Percentiles rank a stretch among this genome's conserved stretches.
Conservation (phyloP, 768 basidiomycete genomes). For the Pholiota microspora region DNA sequence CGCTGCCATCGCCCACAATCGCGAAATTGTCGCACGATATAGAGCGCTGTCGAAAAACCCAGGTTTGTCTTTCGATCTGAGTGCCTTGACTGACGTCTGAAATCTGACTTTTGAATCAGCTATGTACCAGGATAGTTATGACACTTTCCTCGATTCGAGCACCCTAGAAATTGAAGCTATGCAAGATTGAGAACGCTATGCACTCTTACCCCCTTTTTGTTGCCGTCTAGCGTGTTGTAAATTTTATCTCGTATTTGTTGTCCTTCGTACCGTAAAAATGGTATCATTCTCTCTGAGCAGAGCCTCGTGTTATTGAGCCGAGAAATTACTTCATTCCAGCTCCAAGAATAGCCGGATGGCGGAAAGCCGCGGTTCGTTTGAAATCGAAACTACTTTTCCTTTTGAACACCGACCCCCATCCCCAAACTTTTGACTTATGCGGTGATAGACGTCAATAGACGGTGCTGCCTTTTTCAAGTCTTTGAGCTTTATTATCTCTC, state of each 20-base stretch:
- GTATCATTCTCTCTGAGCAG: neutral
- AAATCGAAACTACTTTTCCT: neutral
- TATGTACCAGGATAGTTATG: conserved; percentile 61
- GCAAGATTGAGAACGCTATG: conserved; percentile 48
- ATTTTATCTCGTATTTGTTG: no score
- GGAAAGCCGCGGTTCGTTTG: conserved; percentile 7
- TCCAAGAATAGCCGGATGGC: conserved; percentile 6
- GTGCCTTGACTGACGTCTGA: neutral
- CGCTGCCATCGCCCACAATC: conserved; percentile 72
- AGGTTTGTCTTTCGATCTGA: conserved; percentile 24
- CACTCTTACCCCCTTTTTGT: neutral
- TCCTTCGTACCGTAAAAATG: neutral
- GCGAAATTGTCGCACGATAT: conserved; percentile 67
- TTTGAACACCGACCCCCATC: conserved; percentile 1
- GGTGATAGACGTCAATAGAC: neutral
- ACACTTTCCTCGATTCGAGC: conserved; percentile 54
- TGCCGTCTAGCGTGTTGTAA: no score
- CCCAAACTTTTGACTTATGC: conserved; percentile 7
- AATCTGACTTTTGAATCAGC: conserved; percentile 28
- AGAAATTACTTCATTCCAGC: neutral
- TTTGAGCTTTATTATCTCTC: no score
- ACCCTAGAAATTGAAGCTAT: conserved; percentile 61
- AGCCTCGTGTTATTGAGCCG: neutral
- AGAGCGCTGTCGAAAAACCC: conserved; percentile 51
- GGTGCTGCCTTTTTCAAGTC: neutral